phyloP scores from a whole-genome alignment of 1,284 basidiomycete species.

The Flammula alnicola region DNA sequence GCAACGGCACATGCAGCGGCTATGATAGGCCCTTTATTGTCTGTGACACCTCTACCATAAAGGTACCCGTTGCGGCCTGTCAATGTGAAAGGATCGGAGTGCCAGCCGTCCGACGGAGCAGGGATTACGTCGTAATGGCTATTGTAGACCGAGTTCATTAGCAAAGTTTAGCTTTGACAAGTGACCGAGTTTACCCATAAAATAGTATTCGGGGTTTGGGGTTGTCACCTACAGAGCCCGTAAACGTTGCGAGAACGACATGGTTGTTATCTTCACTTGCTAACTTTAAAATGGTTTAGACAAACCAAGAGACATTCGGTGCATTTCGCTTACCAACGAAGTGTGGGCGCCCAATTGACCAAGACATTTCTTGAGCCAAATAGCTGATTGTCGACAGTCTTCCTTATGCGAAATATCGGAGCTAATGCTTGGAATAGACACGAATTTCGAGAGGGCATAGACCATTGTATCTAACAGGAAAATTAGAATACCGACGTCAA shows the following conservation, averaged over 20 bases:
- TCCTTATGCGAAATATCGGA: slow-evolving; percentile 72
- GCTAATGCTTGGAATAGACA: slow-evolving; percentile 88
- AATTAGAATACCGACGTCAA: not conserved
- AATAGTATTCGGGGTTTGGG: slow-evolving; percentile 79
- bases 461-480: slow-evolving; percentile 59
- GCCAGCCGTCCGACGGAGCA: slow-evolving; percentile 78
- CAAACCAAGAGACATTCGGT: not conserved
- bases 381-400: slow-evolving; percentile 90
- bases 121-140: slow-evolving; percentile 94
- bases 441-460: slow-evolving; percentile 83
- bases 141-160: not conserved
- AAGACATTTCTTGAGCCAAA: slow-evolving; percentile 88
- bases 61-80: slow-evolving; percentile 90
- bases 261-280: slow-evolving; percentile 76
- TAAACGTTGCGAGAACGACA: slow-evolving; percentile 85
- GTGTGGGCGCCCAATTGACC: slow-evolving; percentile 85
- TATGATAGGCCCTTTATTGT: slow-evolving; percentile 93
- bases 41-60: slow-evolving; percentile 91
- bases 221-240: slow-evolving; percentile 60
- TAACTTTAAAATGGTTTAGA: slow-evolving; percentile 48
- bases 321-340: slow-evolving; percentile 56
- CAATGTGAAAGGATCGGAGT: slow-evolving; percentile 84
- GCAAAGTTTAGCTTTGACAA: not conserved
- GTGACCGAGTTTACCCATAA: slow-evolving; percentile 68
- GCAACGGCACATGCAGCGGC: slow-evolving; percentile 91